Percentiles rank a stretch among this genome's conserved stretches.
Conservation (phyloP, 306 rosid species). For the Trichosanthes truncata region DNA sequence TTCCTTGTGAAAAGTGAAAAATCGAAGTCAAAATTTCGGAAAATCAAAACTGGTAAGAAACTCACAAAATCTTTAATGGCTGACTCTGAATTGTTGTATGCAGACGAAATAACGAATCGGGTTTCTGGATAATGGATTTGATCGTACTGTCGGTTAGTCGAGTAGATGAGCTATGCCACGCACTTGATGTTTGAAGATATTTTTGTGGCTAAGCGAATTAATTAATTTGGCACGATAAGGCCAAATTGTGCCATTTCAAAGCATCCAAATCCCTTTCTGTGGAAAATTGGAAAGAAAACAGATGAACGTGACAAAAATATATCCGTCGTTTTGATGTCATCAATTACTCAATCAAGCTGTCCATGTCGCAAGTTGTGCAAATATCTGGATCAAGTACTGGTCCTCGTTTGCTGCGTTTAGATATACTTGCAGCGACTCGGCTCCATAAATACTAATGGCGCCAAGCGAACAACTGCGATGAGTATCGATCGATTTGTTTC, state of each 20-base stretch:
- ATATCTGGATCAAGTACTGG: conserved; percentile 6
- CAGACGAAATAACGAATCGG: neutral
- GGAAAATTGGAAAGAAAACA: neutral
- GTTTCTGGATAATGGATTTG: neutral
- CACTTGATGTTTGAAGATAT: neutral
- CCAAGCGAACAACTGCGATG: neutral
- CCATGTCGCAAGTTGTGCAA: neutral
- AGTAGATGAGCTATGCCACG: neutral
- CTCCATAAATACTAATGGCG: conserved; percentile 1
- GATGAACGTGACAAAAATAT: neutral
- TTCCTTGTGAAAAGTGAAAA: neutral
- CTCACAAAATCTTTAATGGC: neutral
- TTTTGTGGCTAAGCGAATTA: neutral
- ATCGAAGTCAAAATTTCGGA: neutral
- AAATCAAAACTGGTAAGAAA: neutral
- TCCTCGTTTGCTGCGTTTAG: neutral
- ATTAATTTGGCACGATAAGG: neutral
- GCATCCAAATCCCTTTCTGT: neutral
- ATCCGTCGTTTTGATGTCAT: neutral
- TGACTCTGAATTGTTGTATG: neutral
- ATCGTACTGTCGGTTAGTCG: neutral
- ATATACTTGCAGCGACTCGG: neutral
- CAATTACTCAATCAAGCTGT: neutral
- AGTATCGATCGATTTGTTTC: neutral
- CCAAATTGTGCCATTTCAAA: neutral